Percentiles rank a stretch among this genome's conserved stretches.
Evolutionary conservation across 2,329 filamentous ascomycete genomes (phyloP).

Genomic region (Fusarium dlaminii): DNA sequence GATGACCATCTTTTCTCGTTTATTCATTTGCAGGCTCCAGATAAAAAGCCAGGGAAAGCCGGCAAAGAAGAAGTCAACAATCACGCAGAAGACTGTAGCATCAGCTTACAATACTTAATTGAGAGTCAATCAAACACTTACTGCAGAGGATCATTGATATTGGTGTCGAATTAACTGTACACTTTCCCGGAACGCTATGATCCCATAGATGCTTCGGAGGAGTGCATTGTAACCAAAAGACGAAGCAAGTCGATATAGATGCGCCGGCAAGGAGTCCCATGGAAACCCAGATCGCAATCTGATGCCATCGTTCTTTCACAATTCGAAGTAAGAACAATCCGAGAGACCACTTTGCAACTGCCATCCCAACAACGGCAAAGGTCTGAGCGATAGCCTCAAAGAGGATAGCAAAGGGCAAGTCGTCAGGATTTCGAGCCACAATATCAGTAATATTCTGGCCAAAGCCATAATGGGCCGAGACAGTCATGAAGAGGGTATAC

Average conservation of each 20-base stretch:
- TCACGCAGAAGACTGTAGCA: constrained; percentile 33
- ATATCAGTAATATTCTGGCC: constrained; percentile 45
- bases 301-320: constrained; percentile 47
- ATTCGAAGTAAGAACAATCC: constrained; percentile 52
- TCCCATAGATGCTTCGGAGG: constrained; percentile 32
- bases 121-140: background rate
- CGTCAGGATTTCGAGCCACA: constrained; percentile 22
- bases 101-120: background rate
- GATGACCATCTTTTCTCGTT: constrained; percentile 57
- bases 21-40: constrained; percentile 56
- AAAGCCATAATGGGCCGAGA: constrained; percentile 47
- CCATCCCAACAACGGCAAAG: constrained; percentile 52
- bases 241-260: constrained; percentile 22
- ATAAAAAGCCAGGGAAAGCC: constrained; percentile 56
- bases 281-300: constrained; percentile 46
- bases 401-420: constrained; percentile 41
- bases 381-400: constrained; percentile 48
- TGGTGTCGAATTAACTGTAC: constrained; percentile 28
- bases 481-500: constrained; percentile 46
- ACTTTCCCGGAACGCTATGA: constrained; percentile 18
- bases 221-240: constrained; percentile 31
- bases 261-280: constrained; percentile 35
- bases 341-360: constrained; percentile 51
- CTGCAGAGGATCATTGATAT: constrained; percentile 33
- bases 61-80: constrained; percentile 52